Conservation (phyloP, 2,329 filamentous ascomycete species). For the Claviceps sp. region DNA sequence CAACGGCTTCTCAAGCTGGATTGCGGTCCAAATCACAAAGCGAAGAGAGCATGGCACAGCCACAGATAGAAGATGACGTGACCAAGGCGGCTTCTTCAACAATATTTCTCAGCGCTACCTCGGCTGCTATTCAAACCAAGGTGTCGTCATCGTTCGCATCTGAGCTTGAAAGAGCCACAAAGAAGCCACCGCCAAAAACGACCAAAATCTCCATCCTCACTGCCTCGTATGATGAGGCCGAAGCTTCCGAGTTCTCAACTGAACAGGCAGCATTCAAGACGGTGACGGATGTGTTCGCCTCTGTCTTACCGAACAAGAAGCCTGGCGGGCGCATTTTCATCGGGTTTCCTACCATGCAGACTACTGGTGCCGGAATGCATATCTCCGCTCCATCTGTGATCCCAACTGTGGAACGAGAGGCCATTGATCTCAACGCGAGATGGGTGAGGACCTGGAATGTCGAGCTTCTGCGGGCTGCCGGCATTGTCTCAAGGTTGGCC, state of each 20-base stretch:
- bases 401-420: slow-evolving; percentile 91
- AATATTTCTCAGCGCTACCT: slow-evolving; percentile 81
- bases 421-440: slow-evolving; percentile 88
- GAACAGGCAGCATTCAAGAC: slow-evolving; percentile 34
- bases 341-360: slow-evolving; percentile 94
- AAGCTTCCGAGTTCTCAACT: slow-evolving; percentile 45
- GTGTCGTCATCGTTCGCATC: slow-evolving; percentile 60
- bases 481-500: slow-evolving; percentile 77
- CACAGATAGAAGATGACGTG: slow-evolving; percentile 55
- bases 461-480: slow-evolving; percentile 81
- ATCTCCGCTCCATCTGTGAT: slow-evolving; percentile 94
- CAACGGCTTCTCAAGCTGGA: slow-evolving; percentile 35
- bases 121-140: slow-evolving; percentile 66
- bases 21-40: slow-evolving; percentile 42
- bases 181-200: slow-evolving; percentile 84
- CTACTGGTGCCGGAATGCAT: slow-evolving; percentile 84
- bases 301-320: slow-evolving; percentile 77
- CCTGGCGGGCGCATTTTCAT: slow-evolving; percentile 82
- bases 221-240: slow-evolving; percentile 73
- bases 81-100: slow-evolving; percentile 58
- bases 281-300: slow-evolving; percentile 70
- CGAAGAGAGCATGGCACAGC: slow-evolving; percentile 50
- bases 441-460: slow-evolving; percentile 94
- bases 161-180: slow-evolving; percentile 89
- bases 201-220: slow-evolving; percentile 82